These are phyloP conservation scores for Zoysia pacifica DNA, from an alignment of 176 grass and related monocot genomes.

Conservation along the genomic window DNA sequence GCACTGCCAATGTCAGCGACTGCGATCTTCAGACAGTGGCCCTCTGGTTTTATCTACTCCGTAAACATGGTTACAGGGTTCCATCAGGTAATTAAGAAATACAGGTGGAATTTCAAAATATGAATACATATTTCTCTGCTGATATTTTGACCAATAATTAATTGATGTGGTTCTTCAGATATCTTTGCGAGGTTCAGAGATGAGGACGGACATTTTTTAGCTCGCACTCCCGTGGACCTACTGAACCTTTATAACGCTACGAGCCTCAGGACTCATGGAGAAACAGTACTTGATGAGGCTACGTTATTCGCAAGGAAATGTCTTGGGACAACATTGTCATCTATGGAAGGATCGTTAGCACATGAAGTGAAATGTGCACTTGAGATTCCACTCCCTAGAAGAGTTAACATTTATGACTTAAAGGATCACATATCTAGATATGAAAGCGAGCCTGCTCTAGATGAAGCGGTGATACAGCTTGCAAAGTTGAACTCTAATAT, in stretches of 20 bases:
- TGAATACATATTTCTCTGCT: too few species aligned
- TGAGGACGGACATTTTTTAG: background rate
- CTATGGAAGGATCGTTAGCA: background rate
- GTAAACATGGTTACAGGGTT: background rate
- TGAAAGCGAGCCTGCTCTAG: background rate
- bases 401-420: slow-evolving; percentile 15
- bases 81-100: background rate
- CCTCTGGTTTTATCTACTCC: slow-evolving; percentile 8
- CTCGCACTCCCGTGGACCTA: background rate
- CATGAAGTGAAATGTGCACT: slow-evolving; percentile 1
- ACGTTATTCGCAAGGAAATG: background rate
- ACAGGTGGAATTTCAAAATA: too few species aligned
- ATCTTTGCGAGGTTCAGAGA: background rate
- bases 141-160: too few species aligned
- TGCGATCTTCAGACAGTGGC: background rate
- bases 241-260: slow-evolving; percentile 12
- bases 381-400: background rate
- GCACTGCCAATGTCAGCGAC: background rate
- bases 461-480: background rate
- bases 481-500: slow-evolving; percentile 9
- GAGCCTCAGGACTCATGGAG: background rate
- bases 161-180: background rate
- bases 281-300: slow-evolving; percentile 14
- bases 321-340: background rate
- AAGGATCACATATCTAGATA: background rate